Conservation (phyloP, 2,329 filamentous ascomycete species). For the Fusarium pseudoanthophilum region DNA sequence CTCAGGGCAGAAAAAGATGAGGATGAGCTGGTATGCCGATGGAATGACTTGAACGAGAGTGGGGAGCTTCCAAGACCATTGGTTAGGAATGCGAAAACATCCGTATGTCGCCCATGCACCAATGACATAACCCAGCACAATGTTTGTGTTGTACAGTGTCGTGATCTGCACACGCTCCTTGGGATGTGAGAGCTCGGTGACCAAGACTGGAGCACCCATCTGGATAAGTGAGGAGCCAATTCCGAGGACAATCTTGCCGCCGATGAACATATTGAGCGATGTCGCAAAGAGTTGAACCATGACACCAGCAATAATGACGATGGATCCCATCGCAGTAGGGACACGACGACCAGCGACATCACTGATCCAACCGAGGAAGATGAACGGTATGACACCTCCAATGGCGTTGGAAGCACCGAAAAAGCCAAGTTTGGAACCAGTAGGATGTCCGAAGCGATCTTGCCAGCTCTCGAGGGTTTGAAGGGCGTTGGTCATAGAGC, state of each 20-base stretch:
- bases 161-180: conserved; percentile 47
- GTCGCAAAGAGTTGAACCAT: conserved; percentile 51
- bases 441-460: conserved; percentile 51
- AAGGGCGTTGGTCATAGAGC: conserved; percentile 54
- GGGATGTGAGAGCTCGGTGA: conserved; percentile 55
- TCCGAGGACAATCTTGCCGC: conserved; percentile 52
- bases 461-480: conserved; percentile 53
- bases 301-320: conserved; percentile 53
- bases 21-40: conserved; percentile 54
- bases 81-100: conserved; percentile 31
- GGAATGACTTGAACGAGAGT: conserved; percentile 62
- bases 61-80: conserved; percentile 49
- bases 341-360: conserved; percentile 50
- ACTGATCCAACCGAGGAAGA: conserved; percentile 51
- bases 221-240: conserved; percentile 52
- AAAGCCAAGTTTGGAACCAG: conserved; percentile 52
- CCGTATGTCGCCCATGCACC: conserved; percentile 43
- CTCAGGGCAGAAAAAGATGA: conserved; percentile 65
- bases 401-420: conserved; percentile 54
- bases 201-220: conserved; percentile 55
- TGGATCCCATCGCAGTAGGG: conserved; percentile 50
- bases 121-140: conserved; percentile 36
- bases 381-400: conserved; percentile 53
- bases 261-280: conserved; percentile 52
- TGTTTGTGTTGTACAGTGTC: conserved; percentile 38